phyloP scores from a whole-genome alignment of 2,329 filamentous ascomycete species.

The Pseudocercospora crystallina region DNA sequence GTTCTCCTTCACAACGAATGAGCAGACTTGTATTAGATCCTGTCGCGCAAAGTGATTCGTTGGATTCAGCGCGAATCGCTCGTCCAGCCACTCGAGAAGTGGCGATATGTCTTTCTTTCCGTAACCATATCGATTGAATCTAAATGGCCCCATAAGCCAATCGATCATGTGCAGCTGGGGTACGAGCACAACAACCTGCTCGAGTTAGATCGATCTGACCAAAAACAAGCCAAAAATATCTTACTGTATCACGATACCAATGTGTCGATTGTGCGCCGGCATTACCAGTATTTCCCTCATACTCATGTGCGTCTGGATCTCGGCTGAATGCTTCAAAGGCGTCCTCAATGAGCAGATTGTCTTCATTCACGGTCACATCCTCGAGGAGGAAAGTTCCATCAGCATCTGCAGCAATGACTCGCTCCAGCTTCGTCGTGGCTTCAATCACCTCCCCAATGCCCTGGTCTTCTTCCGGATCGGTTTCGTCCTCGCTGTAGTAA shows the following conservation, averaged over 20 bases:
- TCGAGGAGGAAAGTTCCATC: slow-evolving; percentile 11
- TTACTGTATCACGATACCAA: slow-evolving; percentile 33
- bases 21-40: no score
- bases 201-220: no score
- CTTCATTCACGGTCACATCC: slow-evolving; percentile 17
- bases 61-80: background rate
- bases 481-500: slow-evolving; percentile 5
- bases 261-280: slow-evolving; percentile 25
- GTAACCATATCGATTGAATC: background rate
- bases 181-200: background rate
- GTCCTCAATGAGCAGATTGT: slow-evolving; percentile 22
- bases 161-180: background rate
- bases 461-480: slow-evolving; percentile 12
- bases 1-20: no score
- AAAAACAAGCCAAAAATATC: background rate
- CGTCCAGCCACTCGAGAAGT: background rate
- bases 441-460: slow-evolving; percentile 17
- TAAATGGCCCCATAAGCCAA: background rate
- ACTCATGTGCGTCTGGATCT: slow-evolving; percentile 32
- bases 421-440: slow-evolving; percentile 9
- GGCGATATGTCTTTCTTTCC: background rate
- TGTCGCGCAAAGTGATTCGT: no score
- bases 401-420: slow-evolving; percentile 19
- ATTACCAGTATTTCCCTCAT: slow-evolving; percentile 32
- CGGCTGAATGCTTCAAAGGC: slow-evolving; percentile 21